Conservation (phyloP, 75 land plant genomes). For the Adiantum capillusveneris region DNA sequence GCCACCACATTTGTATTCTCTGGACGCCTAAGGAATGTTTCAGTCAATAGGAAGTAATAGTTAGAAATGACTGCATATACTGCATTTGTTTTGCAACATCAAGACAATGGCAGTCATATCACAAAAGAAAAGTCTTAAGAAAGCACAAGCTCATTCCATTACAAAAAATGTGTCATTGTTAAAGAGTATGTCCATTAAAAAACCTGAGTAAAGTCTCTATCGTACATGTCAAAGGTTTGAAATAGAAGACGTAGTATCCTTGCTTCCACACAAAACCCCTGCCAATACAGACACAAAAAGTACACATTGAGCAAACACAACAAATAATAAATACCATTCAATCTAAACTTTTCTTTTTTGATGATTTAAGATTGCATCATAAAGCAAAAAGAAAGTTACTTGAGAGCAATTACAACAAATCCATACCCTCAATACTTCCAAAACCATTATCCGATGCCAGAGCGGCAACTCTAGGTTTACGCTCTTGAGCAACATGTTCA, state of each 20-base stretch:
- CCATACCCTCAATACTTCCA: conserved; percentile 81
- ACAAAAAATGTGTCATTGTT: too few relatives aligned
- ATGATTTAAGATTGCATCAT: too few relatives aligned
- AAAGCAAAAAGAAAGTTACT: too few relatives aligned
- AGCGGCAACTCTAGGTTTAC: conserved; percentile 76
- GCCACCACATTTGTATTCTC: conserved; percentile 87
- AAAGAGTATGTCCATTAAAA: too few relatives aligned
- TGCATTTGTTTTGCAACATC: too few relatives aligned
- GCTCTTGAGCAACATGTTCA: conserved; percentile 81
- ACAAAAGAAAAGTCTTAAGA: neutral
- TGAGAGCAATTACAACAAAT: too few relatives aligned
- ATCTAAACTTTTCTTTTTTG: too few relatives aligned
- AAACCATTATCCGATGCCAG: conserved; percentile 98
- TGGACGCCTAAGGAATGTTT: conserved; percentile 62
- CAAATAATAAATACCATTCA: too few relatives aligned
- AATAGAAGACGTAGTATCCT: conserved; percentile 81
- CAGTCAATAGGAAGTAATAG: too few relatives aligned
- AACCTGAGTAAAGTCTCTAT: neutral
- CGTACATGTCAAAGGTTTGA: conserved; percentile 96
- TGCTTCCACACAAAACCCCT: conserved; percentile 99
- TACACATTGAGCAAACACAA: conserved; percentile 3
- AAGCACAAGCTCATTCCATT: too few relatives aligned
- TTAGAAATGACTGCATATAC: too few relatives aligned
- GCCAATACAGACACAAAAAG: conserved; percentile 6
- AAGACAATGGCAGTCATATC: too few relatives aligned